Conservation (phyloP, 2,329 filamentous ascomycete species). For the Penicillium crustosum region DNA sequence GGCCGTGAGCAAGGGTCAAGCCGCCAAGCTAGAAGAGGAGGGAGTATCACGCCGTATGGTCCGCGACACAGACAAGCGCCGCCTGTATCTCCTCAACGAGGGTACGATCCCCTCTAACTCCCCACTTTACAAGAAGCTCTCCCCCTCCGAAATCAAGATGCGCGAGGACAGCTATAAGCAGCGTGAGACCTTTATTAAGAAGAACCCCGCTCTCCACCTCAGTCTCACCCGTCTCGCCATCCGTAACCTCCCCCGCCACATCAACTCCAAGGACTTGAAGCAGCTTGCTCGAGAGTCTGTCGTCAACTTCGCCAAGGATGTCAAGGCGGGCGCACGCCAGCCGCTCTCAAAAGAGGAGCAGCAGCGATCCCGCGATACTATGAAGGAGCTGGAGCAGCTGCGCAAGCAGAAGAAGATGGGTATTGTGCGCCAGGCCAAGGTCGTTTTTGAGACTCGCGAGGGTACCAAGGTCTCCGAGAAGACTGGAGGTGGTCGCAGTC, state of each 20-base stretch:
- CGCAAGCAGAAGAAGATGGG: conserved; percentile 81
- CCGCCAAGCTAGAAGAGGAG: conserved; percentile 70
- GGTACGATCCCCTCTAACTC: conserved; percentile 78
- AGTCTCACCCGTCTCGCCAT: conserved; percentile 87
- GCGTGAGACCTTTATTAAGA: conserved; percentile 84
- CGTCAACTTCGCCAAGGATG: conserved; percentile 89
- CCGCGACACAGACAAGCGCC: conserved; percentile 81
- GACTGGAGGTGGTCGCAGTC: conserved; percentile 74
- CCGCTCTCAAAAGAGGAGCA: conserved; percentile 89
- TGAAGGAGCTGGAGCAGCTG: conserved; percentile 74
- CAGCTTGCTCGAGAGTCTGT: conserved; percentile 87
- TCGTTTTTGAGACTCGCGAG: conserved; percentile 85
- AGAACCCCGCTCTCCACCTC: conserved; percentile 84
- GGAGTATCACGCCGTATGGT: conserved; percentile 63
- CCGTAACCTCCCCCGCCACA: conserved; percentile 81
- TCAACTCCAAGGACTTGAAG: conserved; percentile 86
- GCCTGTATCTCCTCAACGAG: conserved; percentile 83
- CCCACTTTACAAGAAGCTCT: conserved; percentile 71
- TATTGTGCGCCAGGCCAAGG: conserved; percentile 87
- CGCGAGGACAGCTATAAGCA: conserved; percentile 83
- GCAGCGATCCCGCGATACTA: conserved; percentile 73
- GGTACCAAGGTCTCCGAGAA: conserved; percentile 80
- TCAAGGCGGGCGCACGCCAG: conserved; percentile 72
- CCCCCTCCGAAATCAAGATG: conserved; percentile 79
- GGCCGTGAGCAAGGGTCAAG: conserved; percentile 81